Evolutionary conservation across 179 eudicot genomes (phyloP), one percentile per base, ranked within the genome.

Genomic region (Patellifolia procumbens): DNA sequence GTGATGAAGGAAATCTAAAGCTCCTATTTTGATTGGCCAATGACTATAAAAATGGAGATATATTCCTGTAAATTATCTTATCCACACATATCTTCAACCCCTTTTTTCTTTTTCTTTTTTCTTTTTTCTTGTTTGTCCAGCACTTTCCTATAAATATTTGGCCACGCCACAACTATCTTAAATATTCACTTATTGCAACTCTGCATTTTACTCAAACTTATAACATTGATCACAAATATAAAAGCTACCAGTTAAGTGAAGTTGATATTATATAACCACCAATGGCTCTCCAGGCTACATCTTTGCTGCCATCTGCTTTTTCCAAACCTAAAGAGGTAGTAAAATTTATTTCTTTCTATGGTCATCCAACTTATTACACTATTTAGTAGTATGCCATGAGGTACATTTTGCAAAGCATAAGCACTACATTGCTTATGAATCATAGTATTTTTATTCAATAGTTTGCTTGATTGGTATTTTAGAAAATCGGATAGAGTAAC

Each of bases 261-360:
- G 34, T 78, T 51, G 7, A 48, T 29, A 62, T 52, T 62, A 70
- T 51, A 26, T 22, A 45, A 60, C 31, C 35, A 32, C 19, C 45
- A 70, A 91, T 91, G 93, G 93, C 96, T 81, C 86, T 91, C 1
- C 91, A 91, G 77, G 85, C 97, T 81, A 79, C 91, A 58, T 79
- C 93, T 75, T 73, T 88, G 73, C 87, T 88, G 73, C 91, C 90
- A 53, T 87, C 87, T 79, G 81, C 90, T 20, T 78, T 90, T 69
- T 85, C 93, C 80, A 76, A 85, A 59, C 80, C 82, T 81, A 90
- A 89, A 77, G 97, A 90, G 91, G 97, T 88, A 48, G 20, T 16
- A n/a, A n/a, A n/a, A n/a, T n/a, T n/a, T n/a, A n/a, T 31, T 49
- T 32, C 19, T 8, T 29, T 46, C 8, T 29, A 46, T 24, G 26